These are phyloP conservation scores for Flaveria ramosissima DNA, from an alignment of 129 eudicot genomes.

Conservation along the genomic window DNA sequence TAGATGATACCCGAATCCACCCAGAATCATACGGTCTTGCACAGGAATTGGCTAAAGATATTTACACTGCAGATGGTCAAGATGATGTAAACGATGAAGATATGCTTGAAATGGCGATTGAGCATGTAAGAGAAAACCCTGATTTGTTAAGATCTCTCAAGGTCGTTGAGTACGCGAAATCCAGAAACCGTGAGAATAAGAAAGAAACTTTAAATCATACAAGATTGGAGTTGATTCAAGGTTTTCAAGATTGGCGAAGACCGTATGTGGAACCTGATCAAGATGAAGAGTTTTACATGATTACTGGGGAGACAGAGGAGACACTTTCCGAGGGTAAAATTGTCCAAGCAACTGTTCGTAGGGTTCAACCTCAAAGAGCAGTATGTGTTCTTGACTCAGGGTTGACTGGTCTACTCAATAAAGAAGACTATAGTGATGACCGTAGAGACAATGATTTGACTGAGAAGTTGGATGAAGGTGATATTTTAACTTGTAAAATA, in stretches of 20 bases:
- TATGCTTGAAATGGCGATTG: constrained; percentile 81
- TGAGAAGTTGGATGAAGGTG: constrained; percentile 83
- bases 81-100: constrained; percentile 80
- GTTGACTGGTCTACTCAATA: constrained; percentile 64
- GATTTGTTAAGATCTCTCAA: constrained; percentile 46
- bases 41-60: constrained; percentile 89
- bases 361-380: constrained; percentile 79
- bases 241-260: constrained; percentile 86
- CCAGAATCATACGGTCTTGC: constrained; percentile 91
- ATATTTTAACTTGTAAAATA: constrained; percentile 70
- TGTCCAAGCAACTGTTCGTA: constrained; percentile 86
- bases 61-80: constrained; percentile 45
- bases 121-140: constrained; percentile 85
- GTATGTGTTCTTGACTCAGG: constrained; percentile 79
- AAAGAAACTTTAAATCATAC: constrained; percentile 59
- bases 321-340: constrained; percentile 78
- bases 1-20: constrained; percentile 95
- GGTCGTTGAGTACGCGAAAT: constrained; percentile 59
- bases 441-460: constrained; percentile 76
- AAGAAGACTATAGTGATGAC: constrained; percentile 82
- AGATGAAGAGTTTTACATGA: constrained; percentile 79
- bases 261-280: constrained; percentile 52
- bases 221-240: constrained; percentile 75
- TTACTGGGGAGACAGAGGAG: constrained; percentile 84
- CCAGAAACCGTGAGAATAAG: constrained; percentile 53